These are phyloP conservation scores for Thymus mandschuricus DNA, from an alignment of 257 asterid species.

Conservation along the genomic window DNA sequence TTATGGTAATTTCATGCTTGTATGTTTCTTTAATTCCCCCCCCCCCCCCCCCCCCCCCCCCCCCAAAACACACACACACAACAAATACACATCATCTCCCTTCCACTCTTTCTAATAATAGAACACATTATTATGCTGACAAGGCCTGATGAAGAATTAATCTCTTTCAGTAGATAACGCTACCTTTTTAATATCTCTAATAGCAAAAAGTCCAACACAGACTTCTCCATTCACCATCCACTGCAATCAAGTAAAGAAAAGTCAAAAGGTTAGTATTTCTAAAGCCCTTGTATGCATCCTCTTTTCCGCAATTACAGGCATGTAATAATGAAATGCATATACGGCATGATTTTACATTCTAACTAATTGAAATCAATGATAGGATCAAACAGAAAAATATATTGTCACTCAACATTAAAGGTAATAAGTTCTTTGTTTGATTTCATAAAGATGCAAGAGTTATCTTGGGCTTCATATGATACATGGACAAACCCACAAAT, in stretches of 20 bases:
- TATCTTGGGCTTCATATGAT: slow-evolving; percentile 9
- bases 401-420: not conserved
- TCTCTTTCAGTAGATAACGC: slow-evolving; percentile 19
- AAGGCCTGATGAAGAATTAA: slow-evolving; percentile 4
- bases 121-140: slow-evolving; percentile 11
- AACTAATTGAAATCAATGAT: slow-evolving; percentile 13
- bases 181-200: slow-evolving; percentile 87
- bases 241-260: slow-evolving; percentile 45
- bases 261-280: slow-evolving; percentile 25
- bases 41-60: not conserved
- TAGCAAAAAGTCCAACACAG: slow-evolving; percentile 89
- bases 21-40: not conserved
- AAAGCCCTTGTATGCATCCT: slow-evolving; percentile 8
- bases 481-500: slow-evolving; percentile 6
- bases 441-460: slow-evolving; percentile 22
- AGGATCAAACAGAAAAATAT: slow-evolving; percentile 9
- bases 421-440: not conserved
- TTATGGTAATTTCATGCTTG: slow-evolving; percentile 14
- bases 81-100: slow-evolving; percentile 6
- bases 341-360: not conserved
- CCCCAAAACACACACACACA: not conserved
- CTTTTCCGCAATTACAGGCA: slow-evolving; percentile 21
- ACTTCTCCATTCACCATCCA: slow-evolving; percentile 99
- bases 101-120: slow-evolving; percentile 10
- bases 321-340: slow-evolving; percentile 16